Base-by-base conservation (phyloP, 2,329 filamentous ascomycete species). In the Fusarium udum region DNA sequence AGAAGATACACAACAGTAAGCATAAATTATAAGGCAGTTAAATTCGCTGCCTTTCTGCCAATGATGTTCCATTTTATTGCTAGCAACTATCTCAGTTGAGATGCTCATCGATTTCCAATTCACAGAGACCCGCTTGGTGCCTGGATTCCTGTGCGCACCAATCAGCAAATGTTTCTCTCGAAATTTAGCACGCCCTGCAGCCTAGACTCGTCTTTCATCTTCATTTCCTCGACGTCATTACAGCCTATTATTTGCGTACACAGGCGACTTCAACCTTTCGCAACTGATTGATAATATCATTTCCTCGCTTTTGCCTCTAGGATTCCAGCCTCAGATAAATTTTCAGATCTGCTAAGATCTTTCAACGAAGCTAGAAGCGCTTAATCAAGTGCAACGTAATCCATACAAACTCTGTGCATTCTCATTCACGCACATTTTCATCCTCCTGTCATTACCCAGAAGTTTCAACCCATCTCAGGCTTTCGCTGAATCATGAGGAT, bases 151-250 rank as follows among this genome's bases (percentile, higher is more conserved):
- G 57, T 45, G 43, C 48, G 67, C 67, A 64, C 72, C 71, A 74
- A 74, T 74, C 48, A 74, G 40, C 28, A 48, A 43, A 46, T 34
- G 52, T 36, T 31, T 39, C 40, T 39, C 40, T 59, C 67, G 45
- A 57, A 24, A n/a, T 43, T 34, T 40, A 46, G 43, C 22, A 28
- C 52, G 52, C 43, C 52, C 56, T 71, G 55, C 39, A 64, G 64
- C 70, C 57, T 64, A 51, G 64, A 52, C 45, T 56, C 43, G 37
- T 42, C 45, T 48, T 55, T 58, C 70, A 60, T 48, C 59, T 53
- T 51, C 32, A 67, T 57, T 67, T 69, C 32, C n/a, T 59, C 31
- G 72, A 72, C 72, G 72, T 75, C 72, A 75, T 74, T 53, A 53
- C 48, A 49, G 20, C 26, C 36, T 46, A 61, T 61, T 34, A 49